phyloP scores from a whole-genome alignment of 345 rosid genomes.

The Salix udensis region DNA sequence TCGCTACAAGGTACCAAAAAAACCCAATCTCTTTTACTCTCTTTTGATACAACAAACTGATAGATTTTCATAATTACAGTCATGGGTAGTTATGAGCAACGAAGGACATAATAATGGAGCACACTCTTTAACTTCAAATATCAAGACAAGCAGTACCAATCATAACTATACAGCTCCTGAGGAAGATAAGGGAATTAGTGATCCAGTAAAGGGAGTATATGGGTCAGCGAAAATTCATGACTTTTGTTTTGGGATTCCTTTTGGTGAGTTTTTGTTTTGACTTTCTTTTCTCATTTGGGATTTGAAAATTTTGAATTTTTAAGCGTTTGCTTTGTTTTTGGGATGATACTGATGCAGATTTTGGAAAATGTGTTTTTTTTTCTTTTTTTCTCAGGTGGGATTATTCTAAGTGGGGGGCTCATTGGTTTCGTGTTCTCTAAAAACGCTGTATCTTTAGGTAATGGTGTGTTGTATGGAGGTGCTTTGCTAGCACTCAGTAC shows the following conservation, averaged over 20 bases:
- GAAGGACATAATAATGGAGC: conserved; percentile 32
- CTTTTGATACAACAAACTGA: not conserved
- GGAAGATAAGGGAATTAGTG: conserved; percentile 15
- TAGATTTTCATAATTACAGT: conserved; percentile 25
- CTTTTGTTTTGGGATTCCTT: conserved; percentile 93
- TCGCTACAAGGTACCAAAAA: conserved; percentile 44
- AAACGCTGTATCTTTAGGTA: conserved; percentile 48
- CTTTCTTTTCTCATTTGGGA: not conserved
- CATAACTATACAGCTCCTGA: conserved; percentile 41
- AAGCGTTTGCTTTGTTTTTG: not conserved
- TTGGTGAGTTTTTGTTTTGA: conserved; percentile 49
- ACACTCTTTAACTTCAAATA: conserved; percentile 28
- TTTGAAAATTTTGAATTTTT: not conserved
- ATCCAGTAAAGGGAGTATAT: conserved; percentile 30
- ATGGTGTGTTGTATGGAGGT: conserved; percentile 63
- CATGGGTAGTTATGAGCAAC: conserved; percentile 45
- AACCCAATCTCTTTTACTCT: not conserved
- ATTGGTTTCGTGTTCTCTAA: conserved; percentile 70
- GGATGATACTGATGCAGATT: conserved; percentile 5
- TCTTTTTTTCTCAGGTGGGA: conserved; percentile 45
- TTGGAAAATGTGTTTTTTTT: not conserved
- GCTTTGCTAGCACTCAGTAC: conserved; percentile 82
- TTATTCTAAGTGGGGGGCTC: conserved; percentile 66
- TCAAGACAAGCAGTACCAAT: conserved; percentile 14
- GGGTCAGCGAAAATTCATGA: conserved; percentile 79